A percentile compares a stretch with the other conserved stretches of the same genome.
These are phyloP conservation scores for Mytilinidion resinicola DNA, from an alignment of 495 filamentous ascomycete species.

Conservation along the genomic window DNA sequence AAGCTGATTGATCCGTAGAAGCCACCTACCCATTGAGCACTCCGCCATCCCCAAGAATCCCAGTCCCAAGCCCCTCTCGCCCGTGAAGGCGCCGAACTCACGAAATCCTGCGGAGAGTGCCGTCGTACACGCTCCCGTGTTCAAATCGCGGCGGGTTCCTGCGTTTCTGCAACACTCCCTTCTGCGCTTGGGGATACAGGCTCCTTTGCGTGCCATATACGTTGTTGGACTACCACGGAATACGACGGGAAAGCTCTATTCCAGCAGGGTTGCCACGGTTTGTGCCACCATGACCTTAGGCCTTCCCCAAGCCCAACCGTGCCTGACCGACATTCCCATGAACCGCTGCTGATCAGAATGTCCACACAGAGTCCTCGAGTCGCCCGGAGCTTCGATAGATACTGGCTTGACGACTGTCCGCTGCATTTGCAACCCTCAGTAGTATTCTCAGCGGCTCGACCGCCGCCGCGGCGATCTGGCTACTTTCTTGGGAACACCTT, in stretches of 20 bases:
- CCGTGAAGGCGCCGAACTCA: constrained; percentile 5
- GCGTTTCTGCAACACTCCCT: constrained; percentile 8
- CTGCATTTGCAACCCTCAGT: constrained; percentile 10
- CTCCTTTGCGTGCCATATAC: background rate
- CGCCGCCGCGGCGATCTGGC: constrained; percentile 3
- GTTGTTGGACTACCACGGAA: constrained; percentile 11
- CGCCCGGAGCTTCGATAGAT: background rate
- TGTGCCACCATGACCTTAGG: constrained; percentile 12
- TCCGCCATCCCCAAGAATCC: background rate
- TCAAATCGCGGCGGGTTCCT: constrained; percentile 15
- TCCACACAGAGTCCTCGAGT: constrained; percentile 8
- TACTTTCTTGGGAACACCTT: background rate
- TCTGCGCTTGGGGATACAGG: constrained; percentile 1
- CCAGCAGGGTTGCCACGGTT: constrained; percentile 17
- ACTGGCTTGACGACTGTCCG: constrained; percentile 1
- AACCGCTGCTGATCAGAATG: constrained; percentile 22
- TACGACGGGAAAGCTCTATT: constrained; percentile 12
- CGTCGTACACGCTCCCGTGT: constrained; percentile 14
- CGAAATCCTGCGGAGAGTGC: constrained; percentile 3
- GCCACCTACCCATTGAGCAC: constrained; percentile 1
- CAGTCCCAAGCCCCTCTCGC: background rate
- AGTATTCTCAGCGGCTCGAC: constrained; percentile 4
- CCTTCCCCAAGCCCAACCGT: constrained; percentile 3
- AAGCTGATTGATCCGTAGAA: constrained; percentile 15
- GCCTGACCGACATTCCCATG: background rate